A percentile compares a stretch with the other conserved stretches of the same genome.
Conservation (phyloP, 129 eudicot genomes). For the Tagetes patula region DNA sequence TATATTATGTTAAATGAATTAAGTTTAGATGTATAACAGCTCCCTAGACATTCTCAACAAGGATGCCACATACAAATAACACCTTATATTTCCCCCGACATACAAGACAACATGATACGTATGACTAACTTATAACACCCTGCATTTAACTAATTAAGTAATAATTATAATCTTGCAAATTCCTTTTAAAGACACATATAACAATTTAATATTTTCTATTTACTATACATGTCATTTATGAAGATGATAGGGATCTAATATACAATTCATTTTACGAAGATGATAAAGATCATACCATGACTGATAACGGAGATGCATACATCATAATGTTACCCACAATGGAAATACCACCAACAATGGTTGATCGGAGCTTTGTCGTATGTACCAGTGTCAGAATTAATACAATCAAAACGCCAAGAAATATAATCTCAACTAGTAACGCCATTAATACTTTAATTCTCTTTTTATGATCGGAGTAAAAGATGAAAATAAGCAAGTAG, state of each 20-base stretch:
- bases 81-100: background rate
- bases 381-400: conserved; percentile 50
- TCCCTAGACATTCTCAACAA: background rate
- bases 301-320: conserved; percentile 80
- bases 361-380: conserved; percentile 45
- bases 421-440: conserved; percentile 44
- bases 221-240: background rate
- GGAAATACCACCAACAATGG: conserved; percentile 61
- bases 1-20: background rate
- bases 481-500: conserved; percentile 49
- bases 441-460: conserved; percentile 36
- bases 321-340: conserved; percentile 54
- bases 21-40: background rate
- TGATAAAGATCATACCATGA: conserved; percentile 54
- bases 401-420: conserved; percentile 43
- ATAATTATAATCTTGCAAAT: background rate
- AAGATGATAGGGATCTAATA: background rate
- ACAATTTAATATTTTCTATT: background rate
- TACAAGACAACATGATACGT: background rate
- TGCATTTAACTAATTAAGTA: background rate
- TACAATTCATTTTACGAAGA: background rate
- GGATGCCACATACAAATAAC: background rate
- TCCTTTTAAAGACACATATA: no score
- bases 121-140: background rate
- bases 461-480: conserved; percentile 41